Percentiles rank a stretch among this genome's conserved stretches.
These are phyloP conservation scores for Penicillium arizonense DNA, from an alignment of 495 filamentous ascomycete genomes.

Conservation along the genomic window DNA sequence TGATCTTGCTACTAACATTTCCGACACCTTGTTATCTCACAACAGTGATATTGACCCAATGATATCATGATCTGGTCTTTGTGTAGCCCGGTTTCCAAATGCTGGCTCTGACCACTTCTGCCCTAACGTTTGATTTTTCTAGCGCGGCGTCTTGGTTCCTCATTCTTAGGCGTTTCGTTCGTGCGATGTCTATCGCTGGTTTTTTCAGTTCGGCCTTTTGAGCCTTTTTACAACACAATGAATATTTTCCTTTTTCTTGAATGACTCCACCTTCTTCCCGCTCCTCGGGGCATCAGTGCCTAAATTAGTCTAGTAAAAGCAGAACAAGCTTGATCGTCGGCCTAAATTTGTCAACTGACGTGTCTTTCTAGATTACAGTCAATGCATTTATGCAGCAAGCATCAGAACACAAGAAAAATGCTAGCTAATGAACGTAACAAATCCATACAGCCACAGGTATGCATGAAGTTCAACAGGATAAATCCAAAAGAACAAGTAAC, in stretches of 20 bases:
- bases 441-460: neutral
- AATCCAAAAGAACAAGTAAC: neutral
- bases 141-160: conserved; percentile 18
- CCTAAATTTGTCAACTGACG: neutral
- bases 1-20: conserved; percentile 21
- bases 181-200: neutral
- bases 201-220: neutral
- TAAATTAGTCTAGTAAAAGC: too few species aligned
- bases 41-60: conserved; percentile 57
- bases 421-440: neutral
- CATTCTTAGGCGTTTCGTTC: neutral
- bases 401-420: neutral
- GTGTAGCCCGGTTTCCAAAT: neutral
- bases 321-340: too few species aligned
- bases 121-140: conserved; percentile 3
- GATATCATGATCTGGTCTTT: conserved; percentile 44
- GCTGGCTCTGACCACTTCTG: neutral
- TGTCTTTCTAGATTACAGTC: neutral
- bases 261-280: too few species aligned
- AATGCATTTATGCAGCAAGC: neutral
- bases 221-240: neutral
- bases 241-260: too few species aligned
- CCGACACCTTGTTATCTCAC: conserved; percentile 46
- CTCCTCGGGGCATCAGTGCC: too few species aligned
- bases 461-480: neutral